Base-by-base conservation (phyloP, 441 rosid species). In the Raphanus hybrid region DNA sequence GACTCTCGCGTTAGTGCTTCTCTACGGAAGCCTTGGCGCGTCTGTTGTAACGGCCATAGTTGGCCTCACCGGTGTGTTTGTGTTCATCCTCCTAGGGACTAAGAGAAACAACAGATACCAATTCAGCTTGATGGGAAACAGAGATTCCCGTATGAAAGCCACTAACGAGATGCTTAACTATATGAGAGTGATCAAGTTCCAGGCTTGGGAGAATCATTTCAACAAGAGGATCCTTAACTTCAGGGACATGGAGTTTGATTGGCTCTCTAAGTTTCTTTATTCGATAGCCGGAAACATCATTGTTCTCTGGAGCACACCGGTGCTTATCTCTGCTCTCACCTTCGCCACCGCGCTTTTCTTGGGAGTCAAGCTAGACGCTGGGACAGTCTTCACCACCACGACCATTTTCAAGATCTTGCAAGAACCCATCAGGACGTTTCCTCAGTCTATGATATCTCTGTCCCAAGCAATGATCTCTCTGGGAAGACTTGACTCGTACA, bases 151-250 rank as follows among this genome's bases (percentile, higher is more conserved):
- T 73, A 94, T 94, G 97, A 92, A 94, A 80, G 98, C 97, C 2
- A 91, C 91, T 1, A 94, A 94, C 41, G 98, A 94, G 82, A 90
- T 94, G 97, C 97, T 94, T 12, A 94, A 90, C 58, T 90, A 89
- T 81, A 90, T 94, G 97, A 85, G 97, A 3, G 97, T 94, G 80
- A 94, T 94, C 55, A 94, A 94, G 85, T 92, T 94, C 80, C 98
- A 94, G 71, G 98, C 97, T 12, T 94, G 98, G 97, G 98, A 94
- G 79, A 86, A 89, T 37, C 97, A 94, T 82, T 91, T 92, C 81
- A 90, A 91, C 67, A 84, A 90, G 80, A 87, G 90, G 86, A 92
- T 94, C 64, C 86, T 82, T 3, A 75, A 83, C 41, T 90, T 89
- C 70, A 88, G 98, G 2, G 89, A 86, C 9, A 84, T 80, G 9